These are phyloP conservation scores for Saccharomycopsis sp. DNA, from an alignment of 805 yeast genomes.

Conservation along the genomic window DNA sequence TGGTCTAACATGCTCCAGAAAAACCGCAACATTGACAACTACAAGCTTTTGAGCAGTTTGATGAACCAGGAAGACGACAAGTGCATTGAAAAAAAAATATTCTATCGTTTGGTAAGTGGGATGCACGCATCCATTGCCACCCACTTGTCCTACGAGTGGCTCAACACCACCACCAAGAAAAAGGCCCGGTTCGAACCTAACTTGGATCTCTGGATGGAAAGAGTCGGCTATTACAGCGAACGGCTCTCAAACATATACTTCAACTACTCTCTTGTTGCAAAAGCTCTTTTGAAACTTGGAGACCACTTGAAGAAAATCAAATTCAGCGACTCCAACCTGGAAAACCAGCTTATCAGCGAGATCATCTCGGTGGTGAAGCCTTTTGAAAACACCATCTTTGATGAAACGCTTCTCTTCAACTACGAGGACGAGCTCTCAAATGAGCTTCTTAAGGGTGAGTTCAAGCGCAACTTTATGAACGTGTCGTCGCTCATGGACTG, in stretches of 20 bases:
- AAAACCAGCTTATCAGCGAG: conserved; percentile 34
- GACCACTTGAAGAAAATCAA: conserved; percentile 42
- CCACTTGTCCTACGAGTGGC: conserved; percentile 78
- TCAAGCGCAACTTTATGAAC: conserved; percentile 76
- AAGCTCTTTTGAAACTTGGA: conserved; percentile 64
- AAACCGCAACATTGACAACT: conserved; percentile 22
- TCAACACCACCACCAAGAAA: conserved; percentile 41
- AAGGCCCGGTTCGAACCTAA: conserved; percentile 83
- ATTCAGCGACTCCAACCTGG: conserved; percentile 38
- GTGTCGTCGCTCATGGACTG: conserved; percentile 95
- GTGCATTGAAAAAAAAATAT: conserved; percentile 81
- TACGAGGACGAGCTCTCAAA: conserved; percentile 33
- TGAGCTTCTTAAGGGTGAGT: conserved; percentile 66
- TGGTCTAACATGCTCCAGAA: conserved; percentile 21
- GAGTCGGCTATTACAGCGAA: conserved; percentile 87
- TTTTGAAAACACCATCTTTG: conserved; percentile 31
- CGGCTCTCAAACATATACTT: conserved; percentile 83
- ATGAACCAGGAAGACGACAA: conserved; percentile 37
- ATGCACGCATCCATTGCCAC: conserved; percentile 94
- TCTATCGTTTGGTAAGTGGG: conserved; percentile 81
- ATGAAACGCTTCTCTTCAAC: conserved; percentile 42
- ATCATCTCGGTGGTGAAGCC: conserved; percentile 31
- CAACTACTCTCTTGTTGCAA: conserved; percentile 80
- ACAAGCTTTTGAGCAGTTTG: conserved; percentile 4
- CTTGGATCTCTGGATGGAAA: conserved; percentile 67